Base-by-base conservation (phyloP, 805 yeast genomes). In the Metschnikowia arizonensis region DNA sequence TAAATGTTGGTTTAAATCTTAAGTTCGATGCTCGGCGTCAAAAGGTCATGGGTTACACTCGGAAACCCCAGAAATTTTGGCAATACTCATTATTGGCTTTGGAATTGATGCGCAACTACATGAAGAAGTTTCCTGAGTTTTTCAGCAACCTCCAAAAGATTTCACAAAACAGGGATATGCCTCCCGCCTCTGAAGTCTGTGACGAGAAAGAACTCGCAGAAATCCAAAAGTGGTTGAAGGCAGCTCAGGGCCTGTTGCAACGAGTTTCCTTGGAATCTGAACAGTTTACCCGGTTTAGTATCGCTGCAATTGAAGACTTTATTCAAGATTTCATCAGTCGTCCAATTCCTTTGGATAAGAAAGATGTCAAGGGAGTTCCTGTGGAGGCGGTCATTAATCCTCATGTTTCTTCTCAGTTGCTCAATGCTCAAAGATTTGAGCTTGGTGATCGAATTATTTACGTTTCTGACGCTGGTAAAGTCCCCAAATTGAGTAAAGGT, bases 391-490 rank as follows among this genome's bases (percentile, higher is more conserved):
- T 93, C 24, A 69, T 93, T 48, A 81, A 85, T 54, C 91, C 97
- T 6, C 65, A 77, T 25, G 79, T 76, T 32, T 87, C 96, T 0
- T 78, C 78, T 59, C 82, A 84, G 57, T 72, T 81, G 52, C 73
- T 93, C 53, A 78, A 84, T 45, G 74, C 76, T 33, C 99, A 93
- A 68, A 67, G 73, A 37, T 93, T 93, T 61, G 75, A 77, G 24
- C 72, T 93, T 18, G 99, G 99, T 56, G 97, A 93, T 59, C 78
- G 99, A 49, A 88, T 93, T 25, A 77, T 86, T 19, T 89, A 87
- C 54, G 85, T 88, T 18, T 84, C 85, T 55, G 86, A 83, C 55
- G 81, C 86, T 19, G 98, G 98, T 42, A 88, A 87, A 59, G 96
- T 90, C 12, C 96, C 97, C 23, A 66, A 83, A 46, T 88, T 85